Evolutionary conservation across 1,284 basidiomycete species (phyloP), one percentile per base, ranked within the genome.

Genomic region (Athelia sp.): DNA sequence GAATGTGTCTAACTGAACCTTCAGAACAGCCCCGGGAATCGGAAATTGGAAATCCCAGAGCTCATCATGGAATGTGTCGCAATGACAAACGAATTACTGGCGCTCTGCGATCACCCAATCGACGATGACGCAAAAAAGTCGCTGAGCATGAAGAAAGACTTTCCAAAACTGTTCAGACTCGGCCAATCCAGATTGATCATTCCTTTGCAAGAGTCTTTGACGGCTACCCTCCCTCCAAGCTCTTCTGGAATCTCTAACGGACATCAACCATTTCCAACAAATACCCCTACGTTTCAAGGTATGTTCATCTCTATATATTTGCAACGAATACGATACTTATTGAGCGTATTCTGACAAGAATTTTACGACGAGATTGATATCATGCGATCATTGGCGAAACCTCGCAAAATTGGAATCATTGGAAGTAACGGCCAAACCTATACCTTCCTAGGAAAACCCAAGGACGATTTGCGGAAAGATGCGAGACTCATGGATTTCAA

Each of bases 401-500:
- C 97, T 2, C 86, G 93, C 58, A 98, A 98, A 68, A 82, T 99
- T 51, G 87, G 87, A 1, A 88, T 99, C 48, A 70, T 73, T 22
- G 95, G 92, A 0, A 87, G 83, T 50, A 83, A 99, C 60, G 94
- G 93, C 2, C 81, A 84, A 51, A 73, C 74, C 2, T 98, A 98
- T 68, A 87, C 85, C 61, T 99, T 99, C 75, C 76, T 99, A 14
- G 94, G 93, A 56, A 99, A 99, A 68, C 96, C 97, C 2, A 95
- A 95, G 66, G 97, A 99, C 63, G 97, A 99, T 67, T 74, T 99
- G 43, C 81, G 97, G 43, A 99, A 99, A 69, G 97, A 99, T 62
- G 95, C 96, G 0, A 82, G 97, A 9, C 69, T 99, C 51, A 99
- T 99, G 96, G 97, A 99, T 65, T 93, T 99, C 67, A 95, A 98